Percentiles rank a stretch among this genome's conserved stretches.
phyloP scores from a whole-genome alignment of 1,139 yeast genomes.

The Blastobotrys arbuscula region DNA sequence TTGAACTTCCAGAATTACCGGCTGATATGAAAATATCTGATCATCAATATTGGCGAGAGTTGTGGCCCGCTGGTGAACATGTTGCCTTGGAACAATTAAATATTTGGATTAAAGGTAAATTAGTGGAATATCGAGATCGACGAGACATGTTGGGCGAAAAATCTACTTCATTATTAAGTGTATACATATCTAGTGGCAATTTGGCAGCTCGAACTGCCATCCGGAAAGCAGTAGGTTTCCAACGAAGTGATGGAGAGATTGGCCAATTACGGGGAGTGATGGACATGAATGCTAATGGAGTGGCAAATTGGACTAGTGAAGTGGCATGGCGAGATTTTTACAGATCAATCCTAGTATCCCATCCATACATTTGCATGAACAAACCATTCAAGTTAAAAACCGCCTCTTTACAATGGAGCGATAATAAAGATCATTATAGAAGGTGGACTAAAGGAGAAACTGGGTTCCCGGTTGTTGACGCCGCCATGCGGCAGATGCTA shows the following conservation, averaged over 20 bases:
- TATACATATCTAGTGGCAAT: conserved; percentile 44
- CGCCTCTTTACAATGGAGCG: conserved; percentile 42
- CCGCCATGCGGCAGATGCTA: conserved; percentile 48
- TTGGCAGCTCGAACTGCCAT: conserved; percentile 42
- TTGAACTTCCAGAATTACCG: conserved; percentile 4
- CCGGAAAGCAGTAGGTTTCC: conserved; percentile 16
- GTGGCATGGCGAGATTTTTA: conserved; percentile 57
- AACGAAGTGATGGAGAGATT: conserved; percentile 24
- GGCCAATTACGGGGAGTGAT: conserved; percentile 30
- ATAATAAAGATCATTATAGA: conserved; percentile 37
- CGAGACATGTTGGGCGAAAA: conserved; percentile 31
- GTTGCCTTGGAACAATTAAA: conserved; percentile 36
- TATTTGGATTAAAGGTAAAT: conserved; percentile 31
- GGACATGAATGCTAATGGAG: conserved; percentile 29
- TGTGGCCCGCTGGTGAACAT: conserved; percentile 39
- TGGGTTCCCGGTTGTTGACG: conserved; percentile 54
- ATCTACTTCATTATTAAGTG: conserved; percentile 42
- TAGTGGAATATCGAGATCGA: conserved; percentile 33
- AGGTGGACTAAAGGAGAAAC: conserved; percentile 51
- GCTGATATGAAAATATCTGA: conserved; percentile 2
- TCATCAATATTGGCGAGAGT: conserved; percentile 20
- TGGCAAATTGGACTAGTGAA: conserved; percentile 45
- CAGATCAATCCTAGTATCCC: conserved; percentile 42
- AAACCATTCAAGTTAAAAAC: conserved; percentile 41
- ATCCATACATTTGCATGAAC: conserved; percentile 50